Base-by-base conservation (phyloP, 805 yeast genomes). In the Isabelozyma gotoi region DNA sequence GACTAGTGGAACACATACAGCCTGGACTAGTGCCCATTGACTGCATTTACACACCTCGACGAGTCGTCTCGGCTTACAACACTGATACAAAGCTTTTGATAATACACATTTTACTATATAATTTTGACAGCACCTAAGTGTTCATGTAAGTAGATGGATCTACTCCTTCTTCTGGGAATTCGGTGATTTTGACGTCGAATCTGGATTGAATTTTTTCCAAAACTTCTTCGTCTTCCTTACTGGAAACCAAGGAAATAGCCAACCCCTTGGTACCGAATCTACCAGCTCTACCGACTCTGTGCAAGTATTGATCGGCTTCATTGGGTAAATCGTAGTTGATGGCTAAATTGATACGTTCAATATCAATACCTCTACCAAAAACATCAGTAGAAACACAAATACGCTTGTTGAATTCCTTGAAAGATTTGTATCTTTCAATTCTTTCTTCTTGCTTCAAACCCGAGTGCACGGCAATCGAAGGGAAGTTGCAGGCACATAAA, bases 241-340 rank as follows among this genome's bases (percentile, higher is more conserved):
- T 77, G 35, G 94, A 77, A 43, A 94, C 94, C 53, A 92, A 88
- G 34, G 97, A 88, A 46, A 94, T 80, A 42, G 97, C 96, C 59
- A 94, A 82, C 76, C 99, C 99, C 77, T 92, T 92, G 65, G 99
- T 92, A 77, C 99, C 99, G 61, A 92, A 92, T 81, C 99, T 91
- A 74, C 99, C 99, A 56, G 99, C 99, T 82, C 99, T 90, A 65
- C 99, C 99, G 51, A 92, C 99, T 77, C 99, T 89, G 78, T 92
- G 99, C 67, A 92, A 81, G 73, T 94, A 92, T 73, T 94, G 97
- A 71, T 92, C 98, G 52, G 98, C 96, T 75, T 91, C 97, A 53
- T 71, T 77, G 57, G 99, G 97, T 77, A 92, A 76, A 73, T 92
- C 99, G 72, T 92, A 92, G 78, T 92, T 94, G 77, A 92, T 90